Base-by-base conservation (phyloP, 805 yeast genomes). In the Cyberlindnera xylosilytica region DNA sequence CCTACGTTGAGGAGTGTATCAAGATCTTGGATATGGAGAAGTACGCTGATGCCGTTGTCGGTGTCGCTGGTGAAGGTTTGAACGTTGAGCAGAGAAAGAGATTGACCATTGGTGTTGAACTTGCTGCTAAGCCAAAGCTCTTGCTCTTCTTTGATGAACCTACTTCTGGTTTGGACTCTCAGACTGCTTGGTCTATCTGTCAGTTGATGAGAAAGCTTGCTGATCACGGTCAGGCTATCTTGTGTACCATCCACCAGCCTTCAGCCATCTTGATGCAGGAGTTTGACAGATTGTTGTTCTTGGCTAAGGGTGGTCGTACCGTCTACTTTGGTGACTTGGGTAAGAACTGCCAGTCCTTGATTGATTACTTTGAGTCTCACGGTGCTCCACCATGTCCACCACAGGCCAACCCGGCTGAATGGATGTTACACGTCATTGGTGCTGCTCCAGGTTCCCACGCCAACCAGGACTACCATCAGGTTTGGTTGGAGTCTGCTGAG, bases 341-440 rank as follows among this genome's bases (percentile, higher is more conserved):
- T 42, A 62, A 72, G 28, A 74, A 79, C 52, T 79, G 78, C 53
- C 57, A 61, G 34, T 70, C 77, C 3, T 69, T 83, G 67, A 81
- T 82, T 44, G 63, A 74, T 39, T 83, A 83, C 58, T 83, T 84
- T 54, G 88, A 83, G 60, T 58, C 61, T 4, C 62, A 82, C 50
- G 89, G 88, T 41, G 78, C 89, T 32, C 74, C 71, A 20, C 66
- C 68, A 42, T 84, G 90, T 66, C 89, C 90, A 17, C 65, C 70
- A 6, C 70, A 71, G 32, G 88, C 87, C 5, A 85, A 85, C 51
- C 93, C 91, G 24, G 91, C 90, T 12, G 96, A 87, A 67, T 88
- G 95, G 93, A 88, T 88, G 95, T 70, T 88, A 64, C 84, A 84
- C 49, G 85, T 81, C 49, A 83, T 83, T 54, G 89, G 90, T 56